Evolutionary conservation across 2,329 filamentous ascomycete genomes (phyloP).

Genomic region (Talaromyces sp.): DNA sequence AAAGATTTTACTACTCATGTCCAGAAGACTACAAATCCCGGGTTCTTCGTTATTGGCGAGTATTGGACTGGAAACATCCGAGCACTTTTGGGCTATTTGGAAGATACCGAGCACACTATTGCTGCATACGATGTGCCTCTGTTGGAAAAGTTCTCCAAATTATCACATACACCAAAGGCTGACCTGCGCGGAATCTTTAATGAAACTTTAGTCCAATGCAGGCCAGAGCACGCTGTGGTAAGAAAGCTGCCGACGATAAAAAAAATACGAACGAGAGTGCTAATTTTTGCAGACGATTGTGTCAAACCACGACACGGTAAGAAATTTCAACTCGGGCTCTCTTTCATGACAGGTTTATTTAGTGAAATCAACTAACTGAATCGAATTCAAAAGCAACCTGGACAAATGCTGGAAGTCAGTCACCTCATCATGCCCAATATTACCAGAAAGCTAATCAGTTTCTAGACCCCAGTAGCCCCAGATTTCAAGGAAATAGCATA

Average conservation of each 20-base stretch:
- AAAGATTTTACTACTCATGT: constrained; percentile 64
- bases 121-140: constrained; percentile 69
- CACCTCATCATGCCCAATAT: background rate
- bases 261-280: background rate
- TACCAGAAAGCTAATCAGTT: background rate
- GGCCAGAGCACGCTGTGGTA: constrained; percentile 54
- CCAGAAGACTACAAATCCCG: constrained; percentile 52
- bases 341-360: background rate
- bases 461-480: constrained; percentile 60
- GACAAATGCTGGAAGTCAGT: constrained; percentile 61
- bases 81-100: constrained; percentile 61
- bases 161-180: constrained; percentile 58
- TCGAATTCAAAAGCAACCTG: constrained; percentile 55
- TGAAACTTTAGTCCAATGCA: constrained; percentile 57
- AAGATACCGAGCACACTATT: constrained; percentile 61
- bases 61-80: constrained; percentile 66
- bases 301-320: constrained; percentile 28
- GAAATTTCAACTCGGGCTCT: background rate
- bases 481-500: constrained; percentile 75
- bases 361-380: constrained; percentile 3
- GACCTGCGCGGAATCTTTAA: constrained; percentile 69
- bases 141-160: constrained; percentile 66
- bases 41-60: constrained; percentile 69
- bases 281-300: constrained; percentile 23
- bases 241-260: constrained; percentile 1